Percentiles rank a stretch among this genome's conserved stretches.
Conservation (phyloP, 805 yeast species). For the Sungouiella blattae region DNA sequence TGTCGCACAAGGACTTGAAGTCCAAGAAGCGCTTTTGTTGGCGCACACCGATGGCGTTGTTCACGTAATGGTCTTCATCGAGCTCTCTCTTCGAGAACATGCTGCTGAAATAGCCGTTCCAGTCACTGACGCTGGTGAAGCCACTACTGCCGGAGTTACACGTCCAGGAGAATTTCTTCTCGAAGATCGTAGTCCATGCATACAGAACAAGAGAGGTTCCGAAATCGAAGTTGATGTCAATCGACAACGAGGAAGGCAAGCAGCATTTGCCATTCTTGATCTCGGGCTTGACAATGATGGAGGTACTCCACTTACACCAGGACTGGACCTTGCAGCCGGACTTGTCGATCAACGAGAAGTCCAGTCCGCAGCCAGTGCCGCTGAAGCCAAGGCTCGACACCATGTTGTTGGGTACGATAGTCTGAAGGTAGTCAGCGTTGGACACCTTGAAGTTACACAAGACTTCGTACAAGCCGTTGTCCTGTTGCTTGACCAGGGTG, state of each 20-base stretch:
- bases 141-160: not conserved
- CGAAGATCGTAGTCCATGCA: slow-evolving; percentile 5
- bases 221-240: slow-evolving; percentile 3
- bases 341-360: slow-evolving; percentile 5
- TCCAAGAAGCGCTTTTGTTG: slow-evolving; percentile 6
- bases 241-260: slow-evolving; percentile 5
- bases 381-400: slow-evolving; percentile 3
- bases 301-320: slow-evolving; percentile 8
- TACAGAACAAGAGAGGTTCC: not conserved
- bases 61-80: not conserved
- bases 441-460: slow-evolving; percentile 6
- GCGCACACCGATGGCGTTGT: not conserved
- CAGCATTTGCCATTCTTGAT: slow-evolving; percentile 5
- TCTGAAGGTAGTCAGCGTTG: slow-evolving; percentile 3
- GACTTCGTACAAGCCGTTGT: slow-evolving; percentile 5
- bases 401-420: slow-evolving; percentile 1
- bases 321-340: not conserved
- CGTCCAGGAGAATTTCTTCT: slow-evolving; percentile 2
- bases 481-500: slow-evolving; percentile 2
- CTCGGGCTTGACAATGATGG: slow-evolving; percentile 6
- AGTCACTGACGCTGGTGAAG: slow-evolving; percentile 1
- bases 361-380: slow-evolving; percentile 5
- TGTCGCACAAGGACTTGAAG: no score
- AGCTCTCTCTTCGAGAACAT: slow-evolving; percentile 8
- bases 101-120: slow-evolving; percentile 2